Evolutionary conservation across 345 rosid genomes (phyloP).

Genomic region (Arabidopsis arenosa): DNA sequence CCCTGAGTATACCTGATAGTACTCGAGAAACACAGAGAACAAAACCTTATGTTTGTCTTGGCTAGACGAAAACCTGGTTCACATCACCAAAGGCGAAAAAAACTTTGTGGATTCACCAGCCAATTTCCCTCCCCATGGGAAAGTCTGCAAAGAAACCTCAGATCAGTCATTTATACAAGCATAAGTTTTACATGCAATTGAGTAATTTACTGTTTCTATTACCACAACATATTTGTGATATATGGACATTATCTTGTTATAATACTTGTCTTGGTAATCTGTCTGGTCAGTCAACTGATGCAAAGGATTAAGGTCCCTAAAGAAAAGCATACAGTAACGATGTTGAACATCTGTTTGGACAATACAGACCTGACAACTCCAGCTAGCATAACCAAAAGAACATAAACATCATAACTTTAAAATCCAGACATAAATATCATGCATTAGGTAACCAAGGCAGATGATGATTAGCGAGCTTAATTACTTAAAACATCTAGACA

Average conservation of each 20-base stretch:
- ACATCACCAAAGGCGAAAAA: slow-evolving; percentile 46
- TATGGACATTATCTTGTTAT: slow-evolving; percentile 60
- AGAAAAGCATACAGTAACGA: slow-evolving; percentile 26
- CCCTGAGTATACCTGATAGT: slow-evolving; percentile 30
- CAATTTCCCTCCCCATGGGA: slow-evolving; percentile 97
- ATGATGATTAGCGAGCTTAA: no score
- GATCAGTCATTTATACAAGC: slow-evolving; percentile 42
- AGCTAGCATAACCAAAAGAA: not conserved
- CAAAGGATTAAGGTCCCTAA: slow-evolving; percentile 93
- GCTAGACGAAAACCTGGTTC: slow-evolving; percentile 44
- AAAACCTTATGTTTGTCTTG: slow-evolving; percentile 39
- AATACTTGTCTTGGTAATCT: slow-evolving; percentile 83
- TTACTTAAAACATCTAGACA: no score
- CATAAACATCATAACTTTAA: no score
- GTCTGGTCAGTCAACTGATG: slow-evolving; percentile 56
- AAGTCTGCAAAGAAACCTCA: slow-evolving; percentile 67
- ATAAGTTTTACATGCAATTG: slow-evolving; percentile 3
- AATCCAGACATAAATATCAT: no score
- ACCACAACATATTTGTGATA: slow-evolving; percentile 76
- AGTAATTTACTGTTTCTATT: slow-evolving; percentile 15
- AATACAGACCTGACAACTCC: slow-evolving; percentile 5
- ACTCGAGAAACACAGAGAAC: slow-evolving; percentile 42
- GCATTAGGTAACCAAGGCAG: no score
- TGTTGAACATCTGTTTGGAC: not conserved
- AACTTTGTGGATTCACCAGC: slow-evolving; percentile 78